Base-by-base conservation (phyloP, 768 basidiomycete genomes). In the Cubamyces sp. region DNA sequence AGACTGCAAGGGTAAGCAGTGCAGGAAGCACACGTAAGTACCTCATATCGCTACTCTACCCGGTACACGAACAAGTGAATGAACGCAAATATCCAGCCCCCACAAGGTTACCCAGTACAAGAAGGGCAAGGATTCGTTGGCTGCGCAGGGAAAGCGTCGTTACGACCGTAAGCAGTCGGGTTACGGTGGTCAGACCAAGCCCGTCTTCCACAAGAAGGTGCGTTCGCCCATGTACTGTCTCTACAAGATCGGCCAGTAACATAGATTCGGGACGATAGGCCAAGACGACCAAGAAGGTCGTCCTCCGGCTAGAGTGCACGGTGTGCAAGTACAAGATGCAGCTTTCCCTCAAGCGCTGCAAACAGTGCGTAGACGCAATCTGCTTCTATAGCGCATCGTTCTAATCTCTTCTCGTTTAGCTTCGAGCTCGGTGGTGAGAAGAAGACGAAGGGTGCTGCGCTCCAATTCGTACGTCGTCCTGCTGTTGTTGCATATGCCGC, bases 101-200 rank as follows among this genome's bases (percentile, higher is more conserved):
- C 96, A 98, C 83, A 99, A 99, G 80, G 96, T 99, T 73, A 98
- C 96, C 62, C 96, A 99, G 78, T 99, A 98, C 87, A 99, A 99
- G 90, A 97, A 94, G 86, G 97, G 97, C 76, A 98, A 99, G 82
- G 96, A 94, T 76, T 98, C 97, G 62, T 81, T 96, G 66, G 92
- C 92, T 76, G 97, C 93, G 54, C 96, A 99, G 82, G 97, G 97
- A 82, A 98, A 99, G 88, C 92, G 97, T 73, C 94, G 97, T 82
- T 98, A 99, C 82, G 97, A 98, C 84, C 90, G 96, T 74, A 96
- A 97, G 87, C 95, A 92, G 79, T 90, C 90, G 67, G 92, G 96
- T 80, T 98, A 98, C 82, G 96, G 96, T 91, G 96, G 96, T 81
- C 96, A 99, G 85, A 99, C 96, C 62, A 99, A 99, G 84, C 96